A percentile compares a stretch with the other conserved stretches of the same genome.
Evolutionary conservation across 2,329 filamentous ascomycete genomes (phyloP).

Genomic region (Amauroascus niger): DNA sequence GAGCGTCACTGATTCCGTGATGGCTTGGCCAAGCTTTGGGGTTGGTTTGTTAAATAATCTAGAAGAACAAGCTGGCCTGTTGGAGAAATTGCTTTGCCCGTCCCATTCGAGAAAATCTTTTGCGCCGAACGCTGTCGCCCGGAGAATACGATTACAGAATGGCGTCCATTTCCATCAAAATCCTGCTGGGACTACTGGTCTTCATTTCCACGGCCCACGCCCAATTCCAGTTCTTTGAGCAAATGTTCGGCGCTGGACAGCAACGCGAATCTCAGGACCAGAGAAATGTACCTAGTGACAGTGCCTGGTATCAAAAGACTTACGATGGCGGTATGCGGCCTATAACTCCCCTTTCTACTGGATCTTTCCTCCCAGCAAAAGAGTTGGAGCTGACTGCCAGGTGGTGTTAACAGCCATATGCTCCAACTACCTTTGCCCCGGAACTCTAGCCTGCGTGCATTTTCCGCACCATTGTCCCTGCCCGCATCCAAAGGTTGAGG

Average conservation of each 20-base stretch:
- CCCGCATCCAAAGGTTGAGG: slow-evolving; percentile 63
- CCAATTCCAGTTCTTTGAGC: slow-evolving; percentile 96
- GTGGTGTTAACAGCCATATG: slow-evolving; percentile 55
- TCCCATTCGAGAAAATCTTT: too few species aligned
- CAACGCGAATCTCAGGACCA: slow-evolving; percentile 50
- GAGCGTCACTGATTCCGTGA: background rate
- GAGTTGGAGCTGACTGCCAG: background rate
- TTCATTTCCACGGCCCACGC: slow-evolving; percentile 52
- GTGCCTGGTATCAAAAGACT: slow-evolving; percentile 59
- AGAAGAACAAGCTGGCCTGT: background rate
- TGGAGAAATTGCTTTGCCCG: background rate
- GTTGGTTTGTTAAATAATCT: background rate
- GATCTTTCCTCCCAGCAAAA: background rate
- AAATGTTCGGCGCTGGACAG: slow-evolving; percentile 72
- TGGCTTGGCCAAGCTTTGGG: background rate
- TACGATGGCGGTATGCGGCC: slow-evolving; percentile 15
- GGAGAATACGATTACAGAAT: background rate
- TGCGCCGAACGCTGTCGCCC: background rate
- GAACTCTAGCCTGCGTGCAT: slow-evolving; percentile 87
- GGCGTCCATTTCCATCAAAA: background rate
- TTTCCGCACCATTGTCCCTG: slow-evolving; percentile 97
- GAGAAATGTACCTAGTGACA: slow-evolving; percentile 78
- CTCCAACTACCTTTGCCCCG: slow-evolving; percentile 87
- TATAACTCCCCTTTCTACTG: background rate
- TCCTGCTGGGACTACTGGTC: slow-evolving; percentile 44